Conservation (phyloP, 768 basidiomycete species). For the Xanthoconium purpureum region DNA sequence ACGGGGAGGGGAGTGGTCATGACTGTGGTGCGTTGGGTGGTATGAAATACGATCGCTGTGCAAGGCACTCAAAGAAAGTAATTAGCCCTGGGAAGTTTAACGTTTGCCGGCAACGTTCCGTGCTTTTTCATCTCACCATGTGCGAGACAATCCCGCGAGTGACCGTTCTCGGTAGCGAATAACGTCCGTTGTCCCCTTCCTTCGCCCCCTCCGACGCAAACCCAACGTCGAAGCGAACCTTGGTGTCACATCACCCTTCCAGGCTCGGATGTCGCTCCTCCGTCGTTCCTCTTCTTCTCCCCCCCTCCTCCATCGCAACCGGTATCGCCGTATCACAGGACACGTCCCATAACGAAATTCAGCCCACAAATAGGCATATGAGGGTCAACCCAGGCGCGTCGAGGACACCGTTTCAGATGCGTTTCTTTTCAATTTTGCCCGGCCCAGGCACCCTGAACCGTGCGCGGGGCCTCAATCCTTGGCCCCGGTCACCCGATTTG, state of each 20-base stretch:
- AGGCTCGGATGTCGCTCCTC: conserved; percentile 4
- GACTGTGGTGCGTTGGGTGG: neutral
- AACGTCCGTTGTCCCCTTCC: conserved; percentile 18
- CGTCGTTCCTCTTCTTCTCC: neutral
- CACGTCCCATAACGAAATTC: conserved; percentile 15
- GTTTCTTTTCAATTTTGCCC: conserved; percentile 23
- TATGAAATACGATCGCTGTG: conserved; percentile 36
- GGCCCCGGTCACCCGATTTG: conserved; percentile 22
- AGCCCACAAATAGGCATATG: conserved; percentile 27
- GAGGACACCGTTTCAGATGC: conserved; percentile 32
- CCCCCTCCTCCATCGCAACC: conserved; percentile 18
- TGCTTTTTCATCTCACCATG: conserved; percentile 29
- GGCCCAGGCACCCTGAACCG: conserved; percentile 22
- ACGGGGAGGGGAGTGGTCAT: conserved; percentile 3
- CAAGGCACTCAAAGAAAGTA: conserved; percentile 32
- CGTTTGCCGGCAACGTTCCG: conserved; percentile 33
- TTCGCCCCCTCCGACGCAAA: neutral
- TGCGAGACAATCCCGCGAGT: conserved; percentile 32
- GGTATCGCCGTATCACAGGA: conserved; percentile 13
- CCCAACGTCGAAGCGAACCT: conserved; percentile 22
- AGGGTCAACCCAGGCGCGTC: conserved; percentile 11
- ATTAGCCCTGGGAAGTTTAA: conserved; percentile 35
- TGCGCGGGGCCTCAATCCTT: conserved; percentile 25
- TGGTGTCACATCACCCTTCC: conserved; percentile 7
- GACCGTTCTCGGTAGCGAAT: conserved; percentile 37